phyloP scores from a whole-genome alignment of 129 eudicot genomes.

The Smallanthus sonchifolius region DNA sequence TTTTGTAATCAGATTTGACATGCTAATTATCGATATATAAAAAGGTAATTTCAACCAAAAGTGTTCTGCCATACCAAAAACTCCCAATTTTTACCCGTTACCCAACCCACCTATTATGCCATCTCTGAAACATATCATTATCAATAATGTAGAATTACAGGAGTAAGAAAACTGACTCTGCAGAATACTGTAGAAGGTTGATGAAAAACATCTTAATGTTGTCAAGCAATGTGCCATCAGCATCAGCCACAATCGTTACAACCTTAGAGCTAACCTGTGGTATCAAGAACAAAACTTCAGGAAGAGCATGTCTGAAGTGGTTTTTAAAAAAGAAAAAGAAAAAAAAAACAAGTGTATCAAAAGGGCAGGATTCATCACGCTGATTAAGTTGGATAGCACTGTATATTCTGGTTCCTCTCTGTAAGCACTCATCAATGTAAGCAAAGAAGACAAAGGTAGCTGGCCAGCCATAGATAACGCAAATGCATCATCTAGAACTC shows the following conservation, averaged over 20 bases:
- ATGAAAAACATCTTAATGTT: constrained; percentile 59
- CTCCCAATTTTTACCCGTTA: background rate
- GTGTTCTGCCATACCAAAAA: background rate
- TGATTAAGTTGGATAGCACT: constrained; percentile 76
- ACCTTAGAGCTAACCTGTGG: constrained; percentile 72
- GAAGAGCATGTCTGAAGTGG: constrained; percentile 8
- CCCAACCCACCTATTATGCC: background rate
- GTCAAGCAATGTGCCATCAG: constrained; percentile 54
- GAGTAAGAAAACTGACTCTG: constrained; percentile 53
- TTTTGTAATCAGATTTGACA: background rate
- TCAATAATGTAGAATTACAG: background rate
- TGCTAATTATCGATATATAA: background rate
- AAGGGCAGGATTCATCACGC: constrained; percentile 39
- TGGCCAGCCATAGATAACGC: constrained; percentile 91
- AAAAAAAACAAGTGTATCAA: background rate
- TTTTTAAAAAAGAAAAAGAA: background rate
- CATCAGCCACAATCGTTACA: constrained; percentile 80
- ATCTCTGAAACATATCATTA: background rate
- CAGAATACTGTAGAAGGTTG: constrained; percentile 78
- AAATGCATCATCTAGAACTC: constrained; percentile 79
- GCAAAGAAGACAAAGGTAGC: constrained; percentile 71
- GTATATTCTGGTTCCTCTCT: constrained; percentile 87
- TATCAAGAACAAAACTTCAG: constrained; percentile 8
- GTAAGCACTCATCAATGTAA: constrained; percentile 75
- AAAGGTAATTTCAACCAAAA: background rate